phyloP scores from a whole-genome alignment of 2,329 filamentous ascomycete species.

The Pestalotiopsis sp. region DNA sequence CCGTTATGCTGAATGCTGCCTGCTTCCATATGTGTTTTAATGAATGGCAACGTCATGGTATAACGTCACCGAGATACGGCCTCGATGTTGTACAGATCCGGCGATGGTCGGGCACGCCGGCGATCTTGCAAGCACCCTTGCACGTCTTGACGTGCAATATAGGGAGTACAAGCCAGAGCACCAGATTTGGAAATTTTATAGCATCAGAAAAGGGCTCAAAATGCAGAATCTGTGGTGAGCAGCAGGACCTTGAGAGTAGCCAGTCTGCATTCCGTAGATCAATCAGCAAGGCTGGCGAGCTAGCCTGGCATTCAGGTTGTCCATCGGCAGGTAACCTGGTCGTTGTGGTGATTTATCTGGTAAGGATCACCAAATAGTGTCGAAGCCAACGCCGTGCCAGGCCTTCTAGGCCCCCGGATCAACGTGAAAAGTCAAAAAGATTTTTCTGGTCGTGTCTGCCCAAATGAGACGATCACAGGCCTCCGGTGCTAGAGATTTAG shows the following conservation, averaged over 20 bases:
- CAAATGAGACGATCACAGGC: background rate
- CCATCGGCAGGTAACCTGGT: background rate
- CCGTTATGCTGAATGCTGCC: background rate
- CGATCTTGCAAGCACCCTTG: constrained; percentile 2
- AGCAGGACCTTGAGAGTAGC: too few species aligned
- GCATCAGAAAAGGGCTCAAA: background rate
- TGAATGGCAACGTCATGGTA: background rate
- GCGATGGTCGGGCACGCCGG: background rate
- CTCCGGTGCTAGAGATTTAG: background rate
- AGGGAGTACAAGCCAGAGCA: background rate
- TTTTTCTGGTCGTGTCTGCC: background rate
- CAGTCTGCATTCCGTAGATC: background rate
- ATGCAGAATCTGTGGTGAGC: background rate
- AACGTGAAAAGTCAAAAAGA: background rate
- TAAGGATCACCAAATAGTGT: constrained; percentile 5
- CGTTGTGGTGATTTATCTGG: background rate
- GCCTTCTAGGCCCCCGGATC: background rate
- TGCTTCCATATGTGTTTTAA: background rate
- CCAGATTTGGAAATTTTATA: constrained; percentile 23
- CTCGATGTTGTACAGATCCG: background rate
- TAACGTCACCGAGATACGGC: background rate
- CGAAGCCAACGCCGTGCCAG: background rate
- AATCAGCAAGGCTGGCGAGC: constrained; percentile 1
- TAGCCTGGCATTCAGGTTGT: background rate
- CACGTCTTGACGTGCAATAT: background rate